phyloP scores from a whole-genome alignment of 768 basidiomycete genomes.

The Hericium rajendrae region DNA sequence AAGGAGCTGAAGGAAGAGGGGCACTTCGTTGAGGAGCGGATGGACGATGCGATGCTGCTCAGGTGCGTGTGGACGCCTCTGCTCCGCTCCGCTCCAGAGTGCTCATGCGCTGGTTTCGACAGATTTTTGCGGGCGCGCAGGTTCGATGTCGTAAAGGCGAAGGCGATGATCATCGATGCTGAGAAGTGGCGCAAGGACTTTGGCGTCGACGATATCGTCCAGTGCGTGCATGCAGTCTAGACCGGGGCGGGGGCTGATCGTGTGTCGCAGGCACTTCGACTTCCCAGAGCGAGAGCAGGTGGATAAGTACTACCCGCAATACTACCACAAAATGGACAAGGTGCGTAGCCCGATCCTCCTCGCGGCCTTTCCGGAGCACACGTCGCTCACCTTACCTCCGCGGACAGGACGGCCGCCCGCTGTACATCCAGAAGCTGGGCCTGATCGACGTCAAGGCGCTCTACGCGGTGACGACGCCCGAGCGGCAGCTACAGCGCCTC shows the following conservation, averaged over 20 bases:
- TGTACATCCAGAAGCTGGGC: slow-evolving; percentile 92
- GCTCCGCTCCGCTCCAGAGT: not conserved
- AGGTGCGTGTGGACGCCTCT: slow-evolving; percentile 33
- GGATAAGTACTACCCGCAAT: slow-evolving; percentile 91
- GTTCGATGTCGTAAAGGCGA: slow-evolving; percentile 77
- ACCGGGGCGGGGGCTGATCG: not conserved
- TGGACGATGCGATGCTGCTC: slow-evolving; percentile 64
- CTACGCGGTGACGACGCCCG: slow-evolving; percentile 71
- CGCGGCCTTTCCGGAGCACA: not conserved
- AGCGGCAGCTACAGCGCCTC: slow-evolving; percentile 82
- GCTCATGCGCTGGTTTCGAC: not conserved
- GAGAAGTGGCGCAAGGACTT: slow-evolving; percentile 90
- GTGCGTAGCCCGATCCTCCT: slow-evolving; percentile 29
- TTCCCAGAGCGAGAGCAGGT: slow-evolving; percentile 79
- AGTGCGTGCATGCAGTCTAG: slow-evolving; percentile 31
- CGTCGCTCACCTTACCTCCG: not conserved
- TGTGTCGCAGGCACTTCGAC: slow-evolving; percentile 56
- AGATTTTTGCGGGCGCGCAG: slow-evolving; percentile 91
- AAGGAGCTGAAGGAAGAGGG: slow-evolving; percentile 52
- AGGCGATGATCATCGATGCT: slow-evolving; percentile 70
- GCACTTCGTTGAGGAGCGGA: slow-evolving; percentile 49
- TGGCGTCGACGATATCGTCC: slow-evolving; percentile 63
- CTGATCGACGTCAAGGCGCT: slow-evolving; percentile 81
- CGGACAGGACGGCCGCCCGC: slow-evolving; percentile 78
- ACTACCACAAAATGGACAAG: slow-evolving; percentile 93